Evolutionary conservation across 1,284 basidiomycete species (phyloP).

Genomic region (Thecaphora thlaspeos): DNA sequence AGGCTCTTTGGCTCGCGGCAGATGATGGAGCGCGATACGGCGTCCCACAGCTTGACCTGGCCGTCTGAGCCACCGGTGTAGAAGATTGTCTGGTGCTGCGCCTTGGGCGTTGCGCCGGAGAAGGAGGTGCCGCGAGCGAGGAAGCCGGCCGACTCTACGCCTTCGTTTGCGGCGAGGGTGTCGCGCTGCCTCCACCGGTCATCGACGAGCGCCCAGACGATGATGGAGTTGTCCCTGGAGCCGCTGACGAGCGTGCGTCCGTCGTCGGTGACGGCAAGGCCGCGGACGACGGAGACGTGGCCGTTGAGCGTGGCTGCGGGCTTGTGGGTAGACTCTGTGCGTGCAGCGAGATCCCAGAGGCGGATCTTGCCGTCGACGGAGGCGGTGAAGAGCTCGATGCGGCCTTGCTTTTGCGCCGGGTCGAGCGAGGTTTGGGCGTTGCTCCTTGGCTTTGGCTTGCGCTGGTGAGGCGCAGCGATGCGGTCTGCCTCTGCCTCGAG

Average conservation of each 20-base stretch:
- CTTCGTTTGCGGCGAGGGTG: constrained; percentile 44
- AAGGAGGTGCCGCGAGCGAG: constrained; percentile 53
- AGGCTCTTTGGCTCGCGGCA: constrained; percentile 14
- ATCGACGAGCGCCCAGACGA: constrained; percentile 30
- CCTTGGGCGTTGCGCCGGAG: constrained; percentile 61
- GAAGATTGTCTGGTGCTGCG: constrained; percentile 12
- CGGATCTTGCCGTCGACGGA: constrained; percentile 64
- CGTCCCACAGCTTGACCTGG: constrained; percentile 43
- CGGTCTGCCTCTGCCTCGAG: constrained; percentile 51
- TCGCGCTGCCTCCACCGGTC: constrained; percentile 44
- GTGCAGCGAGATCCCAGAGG: constrained; percentile 50
- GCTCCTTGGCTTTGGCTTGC: too few relatives aligned
- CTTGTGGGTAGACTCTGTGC: constrained; percentile 24
- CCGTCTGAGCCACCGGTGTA: constrained; percentile 49
- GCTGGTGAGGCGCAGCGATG: too few relatives aligned
- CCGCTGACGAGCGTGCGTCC: constrained; percentile 41
- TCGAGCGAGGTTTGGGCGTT: background rate
- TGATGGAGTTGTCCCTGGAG: constrained; percentile 46
- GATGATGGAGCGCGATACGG: constrained; percentile 19
- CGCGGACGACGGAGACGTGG: constrained; percentile 54
- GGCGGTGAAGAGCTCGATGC: constrained; percentile 81
- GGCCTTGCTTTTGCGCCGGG: constrained; percentile 23
- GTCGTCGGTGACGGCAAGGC: constrained; percentile 38
- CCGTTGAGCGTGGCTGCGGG: constrained; percentile 34
- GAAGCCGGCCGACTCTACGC: constrained; percentile 49